These are phyloP conservation scores for Beauveria medogensis DNA, from an alignment of 2,329 filamentous ascomycete species.

Conservation along the genomic window DNA sequence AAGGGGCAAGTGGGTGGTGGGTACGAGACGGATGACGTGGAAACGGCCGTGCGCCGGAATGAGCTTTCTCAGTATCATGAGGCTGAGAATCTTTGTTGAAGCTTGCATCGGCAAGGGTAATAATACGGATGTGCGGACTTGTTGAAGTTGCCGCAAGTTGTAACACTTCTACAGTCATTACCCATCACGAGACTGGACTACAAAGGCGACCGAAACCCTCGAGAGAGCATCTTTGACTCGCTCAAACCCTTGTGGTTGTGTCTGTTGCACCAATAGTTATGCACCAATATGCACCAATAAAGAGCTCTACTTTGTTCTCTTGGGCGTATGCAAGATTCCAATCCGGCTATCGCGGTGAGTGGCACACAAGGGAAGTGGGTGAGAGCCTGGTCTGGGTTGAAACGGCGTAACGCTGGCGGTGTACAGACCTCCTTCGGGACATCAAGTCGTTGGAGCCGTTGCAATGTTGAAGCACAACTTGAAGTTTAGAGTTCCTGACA, in stretches of 20 bases:
- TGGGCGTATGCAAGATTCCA: neutral
- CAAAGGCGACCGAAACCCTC: neutral
- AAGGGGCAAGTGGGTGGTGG: neutral
- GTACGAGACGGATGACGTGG: neutral
- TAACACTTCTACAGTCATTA: neutral
- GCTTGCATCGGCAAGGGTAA: neutral
- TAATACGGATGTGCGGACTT: neutral
- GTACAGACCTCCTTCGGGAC: neutral
- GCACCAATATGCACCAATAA: neutral
- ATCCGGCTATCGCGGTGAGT: neutral
- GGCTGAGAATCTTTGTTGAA: neutral
- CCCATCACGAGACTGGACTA: too few species aligned
- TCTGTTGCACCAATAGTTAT: neutral
- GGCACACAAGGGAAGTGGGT: too few species aligned
- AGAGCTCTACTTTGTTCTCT: too few species aligned
- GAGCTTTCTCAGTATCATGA: neutral
- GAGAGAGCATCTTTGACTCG: neutral
- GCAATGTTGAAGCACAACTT: neutral
- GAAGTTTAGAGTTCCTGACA: neutral
- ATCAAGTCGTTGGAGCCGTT: neutral
- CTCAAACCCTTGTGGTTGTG: neutral
- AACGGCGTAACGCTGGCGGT: neutral
- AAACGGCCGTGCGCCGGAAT: constrained; percentile 5
- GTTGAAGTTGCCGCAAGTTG: neutral
- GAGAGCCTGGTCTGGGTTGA: neutral